Conservation (phyloP, 208 protist species). For the Angomonas deanei region DNA sequence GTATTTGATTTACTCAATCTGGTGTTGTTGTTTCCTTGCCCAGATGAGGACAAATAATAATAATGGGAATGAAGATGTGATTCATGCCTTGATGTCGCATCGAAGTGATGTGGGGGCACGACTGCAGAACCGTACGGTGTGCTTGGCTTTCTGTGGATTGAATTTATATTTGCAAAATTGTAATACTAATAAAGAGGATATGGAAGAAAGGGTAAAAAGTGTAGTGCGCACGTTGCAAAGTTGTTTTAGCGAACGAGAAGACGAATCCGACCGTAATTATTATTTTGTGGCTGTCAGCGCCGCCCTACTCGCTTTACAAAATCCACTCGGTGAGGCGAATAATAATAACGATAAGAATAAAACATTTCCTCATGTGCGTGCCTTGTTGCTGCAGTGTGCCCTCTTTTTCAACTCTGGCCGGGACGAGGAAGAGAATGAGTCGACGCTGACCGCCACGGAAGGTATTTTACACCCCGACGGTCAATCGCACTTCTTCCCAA, state of each 20-base stretch:
- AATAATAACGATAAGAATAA: not conserved
- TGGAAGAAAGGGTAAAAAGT: not conserved
- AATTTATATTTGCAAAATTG: not conserved
- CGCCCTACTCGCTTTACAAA: slow-evolving; percentile 45
- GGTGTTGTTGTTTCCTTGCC: slow-evolving; percentile 8
- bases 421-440: slow-evolving; percentile 78
- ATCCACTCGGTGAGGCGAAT: slow-evolving; percentile 10
- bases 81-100: slow-evolving; percentile 55
- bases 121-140: slow-evolving; percentile 42
- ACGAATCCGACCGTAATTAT: slow-evolving; percentile 56
- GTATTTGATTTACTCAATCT: slow-evolving; percentile 73
- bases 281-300: slow-evolving; percentile 60
- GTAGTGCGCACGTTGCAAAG: not conserved
- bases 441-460: slow-evolving; percentile 69
- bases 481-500: slow-evolving; percentile 42
- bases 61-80: slow-evolving; percentile 13
- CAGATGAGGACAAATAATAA: not conserved
- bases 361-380: slow-evolving; percentile 15
- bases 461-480: slow-evolving; percentile 44
- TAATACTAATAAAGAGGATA: not conserved
- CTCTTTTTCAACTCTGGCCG: slow-evolving; percentile 67
- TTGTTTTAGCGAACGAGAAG: slow-evolving; percentile 7
- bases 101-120: slow-evolving; percentile 57
- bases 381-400: slow-evolving; percentile 54
- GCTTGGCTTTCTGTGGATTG: slow-evolving; percentile 58